phyloP scores from a whole-genome alignment of 2,329 filamentous ascomycete species.

The Microsporum canis region DNA sequence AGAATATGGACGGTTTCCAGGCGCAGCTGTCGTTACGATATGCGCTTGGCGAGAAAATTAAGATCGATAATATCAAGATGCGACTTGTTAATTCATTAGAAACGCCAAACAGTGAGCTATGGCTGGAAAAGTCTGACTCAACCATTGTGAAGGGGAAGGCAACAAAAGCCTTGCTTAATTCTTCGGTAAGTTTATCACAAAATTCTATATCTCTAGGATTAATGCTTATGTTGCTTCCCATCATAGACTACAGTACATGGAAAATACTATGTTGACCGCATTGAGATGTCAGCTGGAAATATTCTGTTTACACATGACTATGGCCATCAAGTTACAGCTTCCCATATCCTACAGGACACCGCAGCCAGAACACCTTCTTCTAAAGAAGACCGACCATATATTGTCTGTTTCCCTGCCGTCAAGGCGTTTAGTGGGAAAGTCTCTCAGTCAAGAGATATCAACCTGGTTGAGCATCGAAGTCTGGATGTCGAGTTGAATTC shows the following conservation, averaged over 20 bases:
- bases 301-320: slow-evolving; percentile 28
- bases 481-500: slow-evolving; percentile 62
- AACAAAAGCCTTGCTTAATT: slow-evolving; percentile 41
- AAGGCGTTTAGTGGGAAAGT: slow-evolving; percentile 59
- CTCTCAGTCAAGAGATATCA: slow-evolving; percentile 55
- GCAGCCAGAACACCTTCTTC: slow-evolving; percentile 14
- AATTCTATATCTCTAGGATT: neutral
- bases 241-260: slow-evolving; percentile 44
- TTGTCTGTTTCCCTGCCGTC: slow-evolving; percentile 62
- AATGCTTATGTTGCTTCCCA: slow-evolving; percentile 7
- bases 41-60: slow-evolving; percentile 58
- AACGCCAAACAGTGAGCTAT: slow-evolving; percentile 55
- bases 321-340: slow-evolving; percentile 18
- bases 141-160: slow-evolving; percentile 45
- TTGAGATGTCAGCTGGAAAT: slow-evolving; percentile 45
- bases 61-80: slow-evolving; percentile 53
- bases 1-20: slow-evolving; percentile 63
- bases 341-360: slow-evolving; percentile 28
- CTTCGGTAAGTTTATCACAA: slow-evolving; percentile 30
- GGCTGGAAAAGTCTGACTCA: slow-evolving; percentile 43
- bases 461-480: slow-evolving; percentile 66
- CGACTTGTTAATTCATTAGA: slow-evolving; percentile 47
- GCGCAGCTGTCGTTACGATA: slow-evolving; percentile 58
- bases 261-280: slow-evolving; percentile 61
- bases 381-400: slow-evolving; percentile 45